phyloP scores from a whole-genome alignment of 2,329 filamentous ascomycete genomes.

The Epichloe glyceriae region DNA sequence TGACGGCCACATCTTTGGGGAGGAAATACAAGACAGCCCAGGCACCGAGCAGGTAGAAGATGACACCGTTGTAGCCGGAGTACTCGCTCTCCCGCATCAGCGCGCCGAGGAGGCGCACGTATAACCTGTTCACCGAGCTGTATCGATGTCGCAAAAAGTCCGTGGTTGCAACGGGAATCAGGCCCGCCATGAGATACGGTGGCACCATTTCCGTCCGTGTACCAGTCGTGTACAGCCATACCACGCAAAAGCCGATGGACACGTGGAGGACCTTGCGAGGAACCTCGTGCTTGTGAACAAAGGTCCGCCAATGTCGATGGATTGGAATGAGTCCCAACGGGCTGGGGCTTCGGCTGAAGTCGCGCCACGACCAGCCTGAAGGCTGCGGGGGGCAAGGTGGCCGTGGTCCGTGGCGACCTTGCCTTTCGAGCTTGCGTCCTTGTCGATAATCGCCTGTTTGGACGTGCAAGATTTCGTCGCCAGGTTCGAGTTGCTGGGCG shows the following conservation, averaged over 20 bases:
- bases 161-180: conserved; percentile 72
- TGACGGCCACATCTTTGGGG: conserved; percentile 84
- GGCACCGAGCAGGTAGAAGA: conserved; percentile 87
- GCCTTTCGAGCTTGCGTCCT: conserved; percentile 18
- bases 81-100: conserved; percentile 97
- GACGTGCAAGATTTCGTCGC: conserved; percentile 15
- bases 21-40: conserved; percentile 78
- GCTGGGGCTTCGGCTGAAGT: conserved; percentile 82
- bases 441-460: conserved; percentile 11
- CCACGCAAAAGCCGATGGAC: conserved; percentile 88
- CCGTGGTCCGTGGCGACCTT: conserved; percentile 37
- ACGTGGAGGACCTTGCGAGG: conserved; percentile 88
- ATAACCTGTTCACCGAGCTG: conserved; percentile 70
- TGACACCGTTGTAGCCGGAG: conserved; percentile 87
- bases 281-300: conserved; percentile 95
- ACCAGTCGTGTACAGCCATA: conserved; percentile 72
- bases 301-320: conserved; percentile 78
- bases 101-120: conserved; percentile 72
- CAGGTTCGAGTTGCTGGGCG: conserved; percentile 31
- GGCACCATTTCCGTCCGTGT: conserved; percentile 67
- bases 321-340: conserved; percentile 91
- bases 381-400: conserved; percentile 57
- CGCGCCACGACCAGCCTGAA: conserved; percentile 64
- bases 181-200: conserved; percentile 65
- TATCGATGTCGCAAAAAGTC: conserved; percentile 78